phyloP scores from a whole-genome alignment of 2,329 filamentous ascomycete species.

The Ophiostoma tasmaniense region DNA sequence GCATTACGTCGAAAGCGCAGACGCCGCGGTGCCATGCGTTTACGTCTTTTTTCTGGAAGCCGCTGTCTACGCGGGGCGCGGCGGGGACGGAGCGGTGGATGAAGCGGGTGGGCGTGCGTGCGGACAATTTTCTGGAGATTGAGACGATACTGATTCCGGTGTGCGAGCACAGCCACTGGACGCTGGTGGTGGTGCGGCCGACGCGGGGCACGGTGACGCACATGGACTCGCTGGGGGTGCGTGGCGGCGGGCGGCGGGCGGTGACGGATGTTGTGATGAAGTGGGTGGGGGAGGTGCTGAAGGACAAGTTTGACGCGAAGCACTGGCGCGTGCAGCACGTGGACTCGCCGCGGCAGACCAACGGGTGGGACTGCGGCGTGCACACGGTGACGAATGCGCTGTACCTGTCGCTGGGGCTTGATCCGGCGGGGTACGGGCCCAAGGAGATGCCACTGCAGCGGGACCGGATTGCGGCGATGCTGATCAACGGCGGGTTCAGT shows the following conservation, averaged over 20 bases:
- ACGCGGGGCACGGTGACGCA: conserved; percentile 53
- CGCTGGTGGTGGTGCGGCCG: conserved; percentile 58
- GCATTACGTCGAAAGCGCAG: conserved; percentile 36
- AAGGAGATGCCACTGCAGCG: conserved; percentile 52
- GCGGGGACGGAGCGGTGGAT: conserved; percentile 45
- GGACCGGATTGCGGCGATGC: conserved; percentile 52
- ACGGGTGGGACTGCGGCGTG: conserved; percentile 68
- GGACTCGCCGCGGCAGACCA: conserved; percentile 49
- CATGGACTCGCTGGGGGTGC: conserved; percentile 54
- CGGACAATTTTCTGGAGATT: conserved; percentile 54
- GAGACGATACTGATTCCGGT: conserved; percentile 64
- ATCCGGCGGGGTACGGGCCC: conserved; percentile 42
- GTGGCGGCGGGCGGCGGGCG: conserved; percentile 29
- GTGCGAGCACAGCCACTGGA: conserved; percentile 60
- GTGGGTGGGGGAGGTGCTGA: conserved; percentile 53
- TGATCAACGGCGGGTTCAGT: conserved; percentile 59
- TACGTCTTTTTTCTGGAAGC: conserved; percentile 58
- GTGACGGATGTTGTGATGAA: conserved; percentile 37
- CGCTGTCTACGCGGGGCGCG: conserved; percentile 41
- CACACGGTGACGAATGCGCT: conserved; percentile 67
- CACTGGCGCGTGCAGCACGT: conserved; percentile 48
- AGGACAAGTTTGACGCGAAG: conserved; percentile 39
- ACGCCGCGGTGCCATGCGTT: conserved; percentile 55
- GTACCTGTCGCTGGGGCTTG: conserved; percentile 47
- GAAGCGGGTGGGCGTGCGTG: conserved; percentile 47